Percentiles rank a stretch among this genome's conserved stretches.
phyloP scores from a whole-genome alignment of 1,284 basidiomycete genomes.

The Apiotrichum sp. region DNA sequence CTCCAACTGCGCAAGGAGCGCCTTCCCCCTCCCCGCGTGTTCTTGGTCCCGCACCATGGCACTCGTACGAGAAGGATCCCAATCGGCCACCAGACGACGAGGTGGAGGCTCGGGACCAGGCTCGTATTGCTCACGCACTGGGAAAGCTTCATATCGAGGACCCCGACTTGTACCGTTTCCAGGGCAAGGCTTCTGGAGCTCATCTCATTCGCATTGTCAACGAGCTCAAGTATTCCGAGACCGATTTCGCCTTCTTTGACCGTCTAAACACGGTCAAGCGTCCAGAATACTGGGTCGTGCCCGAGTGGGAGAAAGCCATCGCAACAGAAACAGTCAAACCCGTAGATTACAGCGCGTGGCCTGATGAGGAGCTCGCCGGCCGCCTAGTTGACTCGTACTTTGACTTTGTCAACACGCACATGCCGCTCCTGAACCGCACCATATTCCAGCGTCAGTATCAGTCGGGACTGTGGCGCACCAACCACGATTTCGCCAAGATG shows the following conservation, averaged over 20 bases:
- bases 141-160: slow-evolving; percentile 34
- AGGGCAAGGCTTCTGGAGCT: slow-evolving; percentile 65
- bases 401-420: slow-evolving; percentile 54
- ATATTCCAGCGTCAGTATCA: slow-evolving; percentile 61
- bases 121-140: slow-evolving; percentile 28
- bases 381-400: slow-evolving; percentile 67
- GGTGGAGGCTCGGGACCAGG: slow-evolving; percentile 18
- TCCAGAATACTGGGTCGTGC: slow-evolving; percentile 42
- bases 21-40: slow-evolving; percentile 23
- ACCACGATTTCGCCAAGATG: slow-evolving; percentile 61
- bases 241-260: slow-evolving; percentile 24
- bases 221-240: slow-evolving; percentile 54
- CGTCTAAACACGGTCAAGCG: slow-evolving; percentile 30
- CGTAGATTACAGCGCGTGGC: slow-evolving; percentile 42
- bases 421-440: slow-evolving; percentile 70
- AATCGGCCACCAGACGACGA: slow-evolving; percentile 24
- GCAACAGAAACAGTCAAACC: slow-evolving; percentile 33
- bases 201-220: slow-evolving; percentile 62
- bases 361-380: slow-evolving; percentile 54
- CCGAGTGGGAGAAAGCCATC: slow-evolving; percentile 45
- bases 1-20: slow-evolving; percentile 18
- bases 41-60: slow-evolving; percentile 33
- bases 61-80: slow-evolving; percentile 31
- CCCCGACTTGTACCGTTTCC: slow-evolving; percentile 53
- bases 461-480: slow-evolving; percentile 56